Base-by-base conservation (phyloP, 768 basidiomycete species). In the Podaxis mareebaensis region DNA sequence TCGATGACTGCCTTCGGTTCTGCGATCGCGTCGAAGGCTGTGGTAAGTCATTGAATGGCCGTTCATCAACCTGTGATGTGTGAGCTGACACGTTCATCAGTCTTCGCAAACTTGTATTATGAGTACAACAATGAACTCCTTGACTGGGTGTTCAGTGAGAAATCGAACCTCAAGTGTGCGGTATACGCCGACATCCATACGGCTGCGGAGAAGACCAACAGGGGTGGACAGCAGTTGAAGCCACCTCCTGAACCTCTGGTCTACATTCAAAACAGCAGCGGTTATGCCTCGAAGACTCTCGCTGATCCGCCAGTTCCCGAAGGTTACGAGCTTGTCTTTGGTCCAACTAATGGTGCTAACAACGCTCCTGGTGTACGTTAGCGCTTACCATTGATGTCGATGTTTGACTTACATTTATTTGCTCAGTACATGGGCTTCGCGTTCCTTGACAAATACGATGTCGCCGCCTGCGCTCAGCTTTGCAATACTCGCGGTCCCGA, bases 341-440 rank as follows among this genome's bases (percentile, higher is more conserved):
- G 79, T 8, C 81, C 82, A 11, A 75, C 74, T 1, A 72, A 74
- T 57, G 81, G 79, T 20, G 81, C 83, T 4, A 84, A 81, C 66
- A 80, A 79, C 60, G 80, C 81, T 11, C 76, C 76, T 6, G 78
- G 77, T 0, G 79, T 80, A 67, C 63, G 77, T 73, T 36, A 33
- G 49, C 6, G n/a, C 33, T 20, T 12, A 30, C 49, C 42, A 28
- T 13, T 12, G 26, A n/a, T 7, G 52, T 30, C 20, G 42, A 42
- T 0, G 40, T 28, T 22, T 53, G 3, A 54, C 69, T 46, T 54
- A 53, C 3, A 2, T 54, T 56, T n/a, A 51, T 42, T 17, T 17
- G 44, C 52, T 20, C 53, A 82, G 82, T 84, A 83, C 68, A 82
- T 82, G 81, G 81, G 81, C 61, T 84, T 81, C 62, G 79, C 76